These are phyloP conservation scores for Cladosporium sp. DNA, from an alignment of 2,329 filamentous ascomycete species.

Conservation along the genomic window DNA sequence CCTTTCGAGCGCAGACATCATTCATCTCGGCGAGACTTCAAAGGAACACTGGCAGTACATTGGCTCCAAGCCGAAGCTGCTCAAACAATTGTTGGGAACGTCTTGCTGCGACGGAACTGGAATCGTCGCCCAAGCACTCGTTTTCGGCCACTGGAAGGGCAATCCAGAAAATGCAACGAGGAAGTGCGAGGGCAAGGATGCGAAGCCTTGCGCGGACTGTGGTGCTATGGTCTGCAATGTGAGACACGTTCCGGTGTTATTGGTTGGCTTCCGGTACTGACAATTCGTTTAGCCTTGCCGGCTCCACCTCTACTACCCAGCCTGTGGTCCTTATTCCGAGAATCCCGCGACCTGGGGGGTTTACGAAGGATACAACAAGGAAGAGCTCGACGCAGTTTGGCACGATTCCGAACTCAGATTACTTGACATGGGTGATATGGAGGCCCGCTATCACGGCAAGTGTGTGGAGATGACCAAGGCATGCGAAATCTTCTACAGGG, in stretches of 20 bases:
- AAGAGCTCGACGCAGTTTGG: background rate
- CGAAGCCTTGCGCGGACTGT: conserved; percentile 10
- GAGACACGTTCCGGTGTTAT: background rate
- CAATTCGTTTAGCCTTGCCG: too few species aligned
- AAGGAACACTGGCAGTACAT: conserved; percentile 15
- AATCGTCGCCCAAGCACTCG: background rate
- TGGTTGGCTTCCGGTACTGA: too few species aligned
- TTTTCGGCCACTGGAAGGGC: background rate
- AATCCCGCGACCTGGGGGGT: too few species aligned
- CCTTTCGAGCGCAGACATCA: conserved; percentile 14
- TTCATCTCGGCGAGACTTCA: conserved; percentile 14
- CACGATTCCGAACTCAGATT: too few species aligned
- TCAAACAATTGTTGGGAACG: background rate
- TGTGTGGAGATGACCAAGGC: background rate
- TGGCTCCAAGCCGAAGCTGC: background rate
- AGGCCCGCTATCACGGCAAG: too few species aligned
- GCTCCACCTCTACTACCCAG: too few species aligned
- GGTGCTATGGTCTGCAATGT: conserved; percentile 16
- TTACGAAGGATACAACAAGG: background rate
- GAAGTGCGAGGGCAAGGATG: conserved; percentile 5
- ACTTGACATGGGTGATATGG: too few species aligned
- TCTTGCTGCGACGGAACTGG: background rate
- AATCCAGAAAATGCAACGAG: background rate
- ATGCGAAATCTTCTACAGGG: background rate
- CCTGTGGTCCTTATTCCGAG: too few species aligned